These are phyloP conservation scores for Trypethelium eluteriae DNA, from an alignment of 495 filamentous ascomycete species.

Conservation along the genomic window DNA sequence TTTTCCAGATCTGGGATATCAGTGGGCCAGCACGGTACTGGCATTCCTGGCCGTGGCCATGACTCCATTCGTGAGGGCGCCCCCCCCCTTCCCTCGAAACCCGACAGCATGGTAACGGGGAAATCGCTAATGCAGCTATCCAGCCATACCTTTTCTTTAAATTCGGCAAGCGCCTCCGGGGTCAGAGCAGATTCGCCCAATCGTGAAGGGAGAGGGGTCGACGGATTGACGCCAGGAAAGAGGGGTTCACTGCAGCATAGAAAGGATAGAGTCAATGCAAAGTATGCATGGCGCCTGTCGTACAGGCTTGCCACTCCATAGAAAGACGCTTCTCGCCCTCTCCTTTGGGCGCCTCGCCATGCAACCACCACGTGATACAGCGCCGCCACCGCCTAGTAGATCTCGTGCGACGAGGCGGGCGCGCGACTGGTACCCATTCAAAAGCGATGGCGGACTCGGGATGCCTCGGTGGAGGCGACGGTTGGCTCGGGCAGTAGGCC, in stretches of 20 bases:
- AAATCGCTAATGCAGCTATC: slow-evolving; percentile 13
- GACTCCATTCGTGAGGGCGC: slow-evolving; percentile 35
- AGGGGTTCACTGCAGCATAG: background rate
- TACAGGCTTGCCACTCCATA: slow-evolving; percentile 3
- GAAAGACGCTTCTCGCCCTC: slow-evolving; percentile 10
- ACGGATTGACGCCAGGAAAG: background rate
- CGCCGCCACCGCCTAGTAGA: slow-evolving; percentile 8
- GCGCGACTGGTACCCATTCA: slow-evolving; percentile 2
- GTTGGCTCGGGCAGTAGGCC: background rate
- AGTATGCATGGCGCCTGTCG: slow-evolving; percentile 25
- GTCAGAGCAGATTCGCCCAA: slow-evolving; percentile 35
- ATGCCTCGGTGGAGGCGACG: slow-evolving; percentile 9
- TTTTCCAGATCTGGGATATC: slow-evolving; percentile 34
- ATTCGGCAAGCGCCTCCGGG: slow-evolving; percentile 38
- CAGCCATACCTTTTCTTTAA: slow-evolving; percentile 37
- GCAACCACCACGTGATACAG: slow-evolving; percentile 20
- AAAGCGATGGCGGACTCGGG: background rate
- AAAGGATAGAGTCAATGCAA: slow-evolving; percentile 10
- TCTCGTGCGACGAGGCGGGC: background rate
- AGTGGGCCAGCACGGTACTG: slow-evolving; percentile 39
- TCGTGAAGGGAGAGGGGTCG: slow-evolving; percentile 12
- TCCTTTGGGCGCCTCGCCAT: slow-evolving; percentile 12
- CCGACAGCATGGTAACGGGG: slow-evolving; percentile 13
- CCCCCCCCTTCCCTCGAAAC: background rate
- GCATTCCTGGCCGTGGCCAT: slow-evolving; percentile 40